Evolutionary conservation across 1,284 basidiomycete species (phyloP), one percentile per base, ranked within the genome.

Genomic region (Fomitiporia mediterranea): DNA sequence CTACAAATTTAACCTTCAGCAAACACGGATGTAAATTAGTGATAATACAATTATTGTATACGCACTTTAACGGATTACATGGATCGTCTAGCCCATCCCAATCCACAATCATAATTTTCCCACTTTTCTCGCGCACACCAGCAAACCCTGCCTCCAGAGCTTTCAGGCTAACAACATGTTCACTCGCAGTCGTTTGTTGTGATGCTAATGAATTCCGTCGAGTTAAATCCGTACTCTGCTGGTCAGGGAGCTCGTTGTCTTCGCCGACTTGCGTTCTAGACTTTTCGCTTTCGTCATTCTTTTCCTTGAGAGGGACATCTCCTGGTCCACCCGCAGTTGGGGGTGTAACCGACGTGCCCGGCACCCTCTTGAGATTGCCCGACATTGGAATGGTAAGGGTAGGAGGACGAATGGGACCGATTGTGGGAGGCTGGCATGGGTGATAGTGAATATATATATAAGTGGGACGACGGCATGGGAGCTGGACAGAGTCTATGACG

Each of bases 51-150:
- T 3, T 2, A 11, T 37, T 17, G 17, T 6, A 30, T 13, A 65
- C 73, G 50, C 58, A 82, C 80, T 88, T 87, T 66, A 80, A 80
- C 0, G 86, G 86, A 66, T 89, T 87, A 17, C 68, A 67, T 2
- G 79, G 80, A 67, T 86, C 83, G 47, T 81, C 68, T 0, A 79
- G 78, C 0, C 80, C 80, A 51, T 86, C 80, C 82, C 83, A 87
- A 49, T 82, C 77, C 11, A 87, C 78, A 30, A 78, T 65, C 27
- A 76, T 66, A 66, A 67, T 60, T n/a, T n/a, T n/a, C 46, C 61
- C 58, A 4, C 57, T 53, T 39, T 59, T 46, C 48, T 55, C 51
- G 5, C 38, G 37, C 15, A 9, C 55, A 21, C 53, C 50, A 21
- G 43, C 25, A 17, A 53, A 50, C 8, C 53, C 57, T 9, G 57